Evolutionary conservation across 176 grass and related monocot species (phyloP).

Genomic region (Carex kokanica): DNA sequence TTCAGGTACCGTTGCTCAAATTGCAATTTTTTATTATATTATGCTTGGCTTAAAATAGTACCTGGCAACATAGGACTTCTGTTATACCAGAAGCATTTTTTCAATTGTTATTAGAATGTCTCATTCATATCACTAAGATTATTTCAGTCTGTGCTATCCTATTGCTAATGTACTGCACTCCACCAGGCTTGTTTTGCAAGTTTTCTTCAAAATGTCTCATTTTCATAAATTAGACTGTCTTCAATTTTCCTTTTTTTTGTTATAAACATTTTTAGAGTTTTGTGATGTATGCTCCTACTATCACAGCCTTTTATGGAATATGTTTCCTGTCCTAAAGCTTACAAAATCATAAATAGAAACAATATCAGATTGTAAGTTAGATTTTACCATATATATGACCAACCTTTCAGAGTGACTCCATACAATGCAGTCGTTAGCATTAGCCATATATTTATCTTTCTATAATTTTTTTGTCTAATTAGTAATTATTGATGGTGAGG

Average conservation of each 20-base stretch:
- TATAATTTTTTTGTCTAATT: background rate
- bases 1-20: slow-evolving; percentile 43
- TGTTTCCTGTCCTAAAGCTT: background rate
- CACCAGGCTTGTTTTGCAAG: background rate
- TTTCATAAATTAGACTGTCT: background rate
- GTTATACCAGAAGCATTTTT: background rate
- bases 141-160: background rate
- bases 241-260: background rate
- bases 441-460: background rate
- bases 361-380: background rate
- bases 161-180: background rate
- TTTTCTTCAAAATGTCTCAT: background rate
- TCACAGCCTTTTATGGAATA: background rate
- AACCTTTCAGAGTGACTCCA: background rate
- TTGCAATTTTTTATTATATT: background rate
- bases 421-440: background rate
- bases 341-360: background rate
- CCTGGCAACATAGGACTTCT: background rate
- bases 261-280: background rate
- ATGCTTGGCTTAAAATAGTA: background rate
- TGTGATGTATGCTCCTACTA: background rate
- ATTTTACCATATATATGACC: background rate
- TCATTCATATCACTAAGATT: background rate
- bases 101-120: slow-evolving; percentile 18
- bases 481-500: background rate